Evolutionary conservation across 345 rosid genomes (phyloP).

Genomic region (Schrenkiella parvula): DNA sequence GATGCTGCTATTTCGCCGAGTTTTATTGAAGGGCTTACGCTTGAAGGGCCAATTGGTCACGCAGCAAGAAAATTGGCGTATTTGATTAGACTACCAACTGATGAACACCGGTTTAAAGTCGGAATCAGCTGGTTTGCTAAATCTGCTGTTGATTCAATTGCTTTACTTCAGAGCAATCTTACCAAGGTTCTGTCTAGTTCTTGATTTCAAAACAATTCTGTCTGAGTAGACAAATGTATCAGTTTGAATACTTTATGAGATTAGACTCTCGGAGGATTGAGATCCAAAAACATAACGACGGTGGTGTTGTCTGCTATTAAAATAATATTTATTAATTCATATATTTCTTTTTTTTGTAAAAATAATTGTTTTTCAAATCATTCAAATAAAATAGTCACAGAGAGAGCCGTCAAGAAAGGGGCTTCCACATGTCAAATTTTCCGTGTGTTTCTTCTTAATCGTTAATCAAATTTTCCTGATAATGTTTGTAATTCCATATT

Average conservation of each 20-base stretch:
- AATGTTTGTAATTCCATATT: not conserved
- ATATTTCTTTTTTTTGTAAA: too few species aligned
- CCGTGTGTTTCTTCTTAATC: not conserved
- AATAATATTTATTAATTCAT: too few species aligned
- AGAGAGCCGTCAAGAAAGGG: too few species aligned
- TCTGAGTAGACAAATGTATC: not conserved
- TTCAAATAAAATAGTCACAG: too few species aligned
- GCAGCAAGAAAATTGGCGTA: slow-evolving; percentile 83
- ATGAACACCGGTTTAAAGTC: slow-evolving; percentile 85
- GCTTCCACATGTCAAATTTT: too few species aligned
- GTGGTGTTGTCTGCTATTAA: too few species aligned
- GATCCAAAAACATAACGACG: too few species aligned
- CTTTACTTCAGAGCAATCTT: slow-evolving; percentile 62
- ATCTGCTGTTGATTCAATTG: slow-evolving; percentile 75
- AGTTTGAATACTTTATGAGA: too few species aligned
- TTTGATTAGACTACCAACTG: slow-evolving; percentile 82
- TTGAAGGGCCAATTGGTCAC: slow-evolving; percentile 89
- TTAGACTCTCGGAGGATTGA: too few species aligned
- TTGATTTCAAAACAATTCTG: not conserved
- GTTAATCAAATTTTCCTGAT: not conserved
- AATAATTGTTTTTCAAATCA: too few species aligned
- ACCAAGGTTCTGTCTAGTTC: slow-evolving; percentile 59
- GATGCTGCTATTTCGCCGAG: slow-evolving; percentile 88
- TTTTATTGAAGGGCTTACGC: slow-evolving; percentile 81
- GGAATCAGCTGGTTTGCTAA: slow-evolving; percentile 89